Base-by-base conservation (phyloP, 202 grass and related monocot species). In the Musa balbisiana region DNA sequence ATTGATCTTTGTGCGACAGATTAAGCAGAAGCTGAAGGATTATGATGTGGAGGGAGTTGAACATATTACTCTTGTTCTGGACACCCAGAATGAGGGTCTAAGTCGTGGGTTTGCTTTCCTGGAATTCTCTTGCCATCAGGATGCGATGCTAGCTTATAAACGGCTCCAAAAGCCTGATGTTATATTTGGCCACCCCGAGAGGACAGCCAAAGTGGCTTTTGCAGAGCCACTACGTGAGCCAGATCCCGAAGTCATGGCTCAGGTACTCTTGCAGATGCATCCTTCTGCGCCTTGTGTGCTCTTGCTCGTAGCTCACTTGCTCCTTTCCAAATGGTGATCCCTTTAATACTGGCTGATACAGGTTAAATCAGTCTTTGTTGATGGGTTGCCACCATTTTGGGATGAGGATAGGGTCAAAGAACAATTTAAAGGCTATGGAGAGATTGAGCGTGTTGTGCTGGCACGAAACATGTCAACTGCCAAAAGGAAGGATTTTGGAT, bases 41-140 rank as follows among this genome's bases (percentile, higher is more conserved):
- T 92, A 85, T 43, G 86, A 84, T 13, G 69, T 92, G 54, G 83
- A 92, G 21, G 78, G 82, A 33, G 82, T 88, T 82, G 76, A 86
- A 70, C 74, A 79, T 76, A 71, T 92, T 67, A 92, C 86, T 68
- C 89, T 92, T 75, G 89, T 92, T 78, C 81, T 77, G 33, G 89
- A 92, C 58, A 87, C 86, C 51, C 89, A 83, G 69, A 88, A 80
- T 72, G 86, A 92, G 62, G 89, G 89, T 19, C 76, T 82, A 72
- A 92, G 87, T 83, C 80, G 89, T 15, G 89, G 89, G 19, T 92
- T 92, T 92, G 89, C 89, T 54, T 92, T 92, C 75, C 74, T 92
- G 27, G 89, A 92, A 79, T 92, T 92, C 1, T 82, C 86, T 69
- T 92, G 86, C 67, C 83, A 87, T 64, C 76, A 74, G 10, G 83